Conservation (phyloP, 2,329 filamentous ascomycete species). For the Botrytis medusae region DNA sequence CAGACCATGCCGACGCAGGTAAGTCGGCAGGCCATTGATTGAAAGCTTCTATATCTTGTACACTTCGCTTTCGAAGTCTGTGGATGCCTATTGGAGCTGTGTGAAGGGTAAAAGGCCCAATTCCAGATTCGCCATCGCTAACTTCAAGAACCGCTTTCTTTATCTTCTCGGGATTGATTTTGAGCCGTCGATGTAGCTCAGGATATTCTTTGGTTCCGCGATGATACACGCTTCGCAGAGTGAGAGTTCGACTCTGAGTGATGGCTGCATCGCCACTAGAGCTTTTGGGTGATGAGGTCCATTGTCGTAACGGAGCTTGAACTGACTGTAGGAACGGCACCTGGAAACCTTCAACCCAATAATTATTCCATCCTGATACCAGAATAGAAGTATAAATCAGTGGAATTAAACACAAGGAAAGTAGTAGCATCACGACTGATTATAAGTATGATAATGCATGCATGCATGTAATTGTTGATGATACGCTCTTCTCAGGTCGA, state of each 20-base stretch:
- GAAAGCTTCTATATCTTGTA: constrained; percentile 21
- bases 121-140: not conserved
- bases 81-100: constrained; percentile 19
- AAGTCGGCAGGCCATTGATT: constrained; percentile 10
- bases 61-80: constrained; percentile 15
- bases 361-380: constrained; percentile 18
- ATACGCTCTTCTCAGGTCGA: not conserved
- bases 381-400: constrained; percentile 1
- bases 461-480: not conserved
- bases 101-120: constrained; percentile 15
- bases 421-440: constrained; percentile 20
- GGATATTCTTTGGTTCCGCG: constrained; percentile 19
- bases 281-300: constrained; percentile 10
- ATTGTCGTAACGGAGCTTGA: constrained; percentile 1
- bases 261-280: not conserved
- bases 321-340: constrained; percentile 14
- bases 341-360: constrained; percentile 12
- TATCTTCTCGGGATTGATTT: constrained; percentile 19
- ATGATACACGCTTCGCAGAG: constrained; percentile 21
- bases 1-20: constrained; percentile 17
- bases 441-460: constrained; percentile 10
- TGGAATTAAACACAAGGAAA: constrained; percentile 13
- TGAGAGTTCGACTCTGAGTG: constrained; percentile 15
- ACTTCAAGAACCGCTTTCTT: constrained; percentile 1
- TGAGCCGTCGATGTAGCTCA: constrained; percentile 18